These are phyloP conservation scores for Suhomyces xylopsoci DNA, from an alignment of 805 yeast genomes.

Conservation along the genomic window DNA sequence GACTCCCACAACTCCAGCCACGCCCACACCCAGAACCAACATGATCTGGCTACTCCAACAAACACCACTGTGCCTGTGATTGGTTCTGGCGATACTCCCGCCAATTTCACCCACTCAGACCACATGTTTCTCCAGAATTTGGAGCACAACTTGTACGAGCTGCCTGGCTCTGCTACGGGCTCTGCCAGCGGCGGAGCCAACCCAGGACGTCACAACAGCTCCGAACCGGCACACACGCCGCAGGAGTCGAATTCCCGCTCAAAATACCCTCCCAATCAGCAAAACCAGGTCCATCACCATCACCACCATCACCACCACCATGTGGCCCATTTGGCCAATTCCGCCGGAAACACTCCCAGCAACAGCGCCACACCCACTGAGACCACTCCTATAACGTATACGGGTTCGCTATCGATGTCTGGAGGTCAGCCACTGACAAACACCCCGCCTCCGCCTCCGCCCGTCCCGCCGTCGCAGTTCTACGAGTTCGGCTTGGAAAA, in stretches of 20 bases:
- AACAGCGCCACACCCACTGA: background rate
- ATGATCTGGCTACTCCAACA: background rate
- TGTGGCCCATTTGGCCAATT: background rate
- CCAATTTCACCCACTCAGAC: constrained; percentile 22
- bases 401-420: background rate
- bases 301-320: constrained; percentile 5
- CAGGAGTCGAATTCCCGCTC: constrained; percentile 4
- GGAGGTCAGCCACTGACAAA: background rate
- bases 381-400: constrained; percentile 1
- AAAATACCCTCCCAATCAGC: background rate
- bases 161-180: constrained; percentile 4
- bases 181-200: constrained; percentile 5
- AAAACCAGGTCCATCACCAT: constrained; percentile 4
- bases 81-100: constrained; percentile 4
- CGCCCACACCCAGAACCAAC: constrained; percentile 1
- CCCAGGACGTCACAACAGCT: constrained; percentile 2
- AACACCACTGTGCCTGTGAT: background rate
- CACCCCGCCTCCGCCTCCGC: background rate
- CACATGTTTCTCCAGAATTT: constrained; percentile 27
- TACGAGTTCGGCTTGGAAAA: constrained; percentile 25
- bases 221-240: background rate
- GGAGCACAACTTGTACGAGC: constrained; percentile 27
- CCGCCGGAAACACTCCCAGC: background rate
- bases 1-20: background rate
- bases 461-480: constrained; percentile 1